Base-by-base conservation (phyloP, 371 early-diverging fungal species). In the Lichtheimia ramosa region DNA sequence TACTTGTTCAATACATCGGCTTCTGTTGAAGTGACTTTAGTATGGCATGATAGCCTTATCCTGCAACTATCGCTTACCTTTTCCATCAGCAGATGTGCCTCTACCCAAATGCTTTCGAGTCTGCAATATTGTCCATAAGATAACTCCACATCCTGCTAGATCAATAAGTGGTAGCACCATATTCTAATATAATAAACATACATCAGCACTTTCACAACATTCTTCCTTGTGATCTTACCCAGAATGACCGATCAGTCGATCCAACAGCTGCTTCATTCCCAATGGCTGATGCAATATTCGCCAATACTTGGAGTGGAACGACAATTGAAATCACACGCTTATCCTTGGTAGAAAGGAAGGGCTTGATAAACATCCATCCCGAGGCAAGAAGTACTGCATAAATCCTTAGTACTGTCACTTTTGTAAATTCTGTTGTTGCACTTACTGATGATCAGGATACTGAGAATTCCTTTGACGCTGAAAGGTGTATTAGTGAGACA, bases 321-420 rank as follows among this genome's bases (percentile, higher is more conserved):
- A 83, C 76, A 40, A 80, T 63, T 2, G 76, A 73, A 39, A 84
- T 78, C 25, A 84, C 71, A 49, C 70, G 73, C 55, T 83, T 84
- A 62, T 84, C 85, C 56, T 77, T 78, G 28, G 69, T 57, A 3
- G 81, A 77, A 23, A 84, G 52, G 61, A 83, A 84, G 25, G 83
- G 82, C 56, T 83, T 82, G 63, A 83, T 82, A 60, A 83, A 84
- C 76, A 82, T 81, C 82, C 83, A 84, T 20, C 85, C 85, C 13
- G 85, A 84, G 3, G 83, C 83, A 25, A 84, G 69, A 27, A 84
- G 54, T 2, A 81, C 77, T 76, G 46, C 27, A 21, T 48, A 48
- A 43, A n/a, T 16, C 23, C 6, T 41, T 24, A 59, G 54, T 5
- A n/a, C n/a, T 39, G 3, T 10, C 2, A 3, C 21, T 52, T 23